phyloP scores from a whole-genome alignment of 345 rosid genomes.

The Populus tremula region DNA sequence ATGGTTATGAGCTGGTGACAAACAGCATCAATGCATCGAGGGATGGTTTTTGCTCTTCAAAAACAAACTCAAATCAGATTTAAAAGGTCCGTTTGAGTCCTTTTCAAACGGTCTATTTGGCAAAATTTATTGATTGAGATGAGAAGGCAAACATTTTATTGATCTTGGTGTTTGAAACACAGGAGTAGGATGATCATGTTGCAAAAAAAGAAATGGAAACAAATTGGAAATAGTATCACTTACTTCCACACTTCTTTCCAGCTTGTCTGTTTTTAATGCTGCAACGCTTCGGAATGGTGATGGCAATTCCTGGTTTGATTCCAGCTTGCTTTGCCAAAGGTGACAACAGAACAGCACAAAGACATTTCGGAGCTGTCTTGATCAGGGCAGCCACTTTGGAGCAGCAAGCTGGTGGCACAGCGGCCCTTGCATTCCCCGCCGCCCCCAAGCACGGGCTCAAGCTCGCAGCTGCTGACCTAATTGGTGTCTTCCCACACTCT shows the following conservation, averaged over 20 bases:
- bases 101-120: too few relatives aligned
- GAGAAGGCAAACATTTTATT: too few relatives aligned
- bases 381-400: conserved; percentile 62
- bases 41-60: too few relatives aligned
- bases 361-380: conserved; percentile 66
- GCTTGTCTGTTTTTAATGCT: conserved; percentile 60
- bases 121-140: too few relatives aligned
- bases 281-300: conserved; percentile 78
- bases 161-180: too few relatives aligned
- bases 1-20: too few relatives aligned
- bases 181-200: not conserved
- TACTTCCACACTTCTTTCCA: conserved; percentile 89
- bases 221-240: not conserved
- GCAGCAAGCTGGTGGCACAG: conserved; percentile 67
- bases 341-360: conserved; percentile 70
- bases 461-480: conserved; percentile 62
- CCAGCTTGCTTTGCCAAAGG: conserved; percentile 78
- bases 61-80: too few relatives aligned
- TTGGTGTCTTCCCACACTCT: conserved; percentile 71
- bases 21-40: too few relatives aligned
- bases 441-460: conserved; percentile 72
- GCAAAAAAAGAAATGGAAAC: not conserved
- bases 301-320: conserved; percentile 69
- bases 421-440: conserved; percentile 44
- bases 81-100: too few relatives aligned